Conservation (phyloP, 2,329 filamentous ascomycete genomes). For the Sclerotinia glacialis region DNA sequence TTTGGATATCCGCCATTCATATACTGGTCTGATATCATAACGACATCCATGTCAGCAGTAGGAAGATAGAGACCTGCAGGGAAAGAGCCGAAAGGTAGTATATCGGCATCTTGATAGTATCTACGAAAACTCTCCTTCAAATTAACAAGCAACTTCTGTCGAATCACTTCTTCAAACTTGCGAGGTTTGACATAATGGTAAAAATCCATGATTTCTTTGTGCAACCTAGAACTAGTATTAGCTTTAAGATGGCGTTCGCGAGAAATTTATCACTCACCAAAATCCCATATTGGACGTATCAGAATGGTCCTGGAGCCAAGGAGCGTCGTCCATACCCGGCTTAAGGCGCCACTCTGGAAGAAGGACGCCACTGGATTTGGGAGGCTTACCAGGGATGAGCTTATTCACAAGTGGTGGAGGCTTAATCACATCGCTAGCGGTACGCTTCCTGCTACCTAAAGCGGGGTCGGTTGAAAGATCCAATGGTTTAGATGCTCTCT, state of each 20-base stretch:
- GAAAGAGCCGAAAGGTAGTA: conserved; percentile 88
- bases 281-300: conserved; percentile 52
- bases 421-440: conserved; percentile 61
- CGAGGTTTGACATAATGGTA: conserved; percentile 79
- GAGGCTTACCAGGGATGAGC: conserved; percentile 27
- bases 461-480: conserved; percentile 43
- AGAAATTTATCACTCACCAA: conserved; percentile 48
- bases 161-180: conserved; percentile 72
- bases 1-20: conserved; percentile 50
- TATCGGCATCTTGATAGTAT: conserved; percentile 54
- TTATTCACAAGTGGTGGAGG: conserved; percentile 35
- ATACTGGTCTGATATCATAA: conserved; percentile 65
- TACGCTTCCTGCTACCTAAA: conserved; percentile 72
- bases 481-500: conserved; percentile 18
- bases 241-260: conserved; percentile 15
- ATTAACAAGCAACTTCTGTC: conserved; percentile 68
- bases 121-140: conserved; percentile 59
- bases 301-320: conserved; percentile 64
- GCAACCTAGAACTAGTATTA: conserved; percentile 55
- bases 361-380: conserved; percentile 37
- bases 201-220: conserved; percentile 88
- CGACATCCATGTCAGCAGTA: conserved; percentile 90
- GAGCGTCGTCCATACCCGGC: conserved; percentile 47
- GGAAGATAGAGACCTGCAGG: conserved; percentile 74
- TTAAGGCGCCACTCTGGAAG: conserved; percentile 44